phyloP scores from a whole-genome alignment of 305 asterid genomes.

The Nicotiana rustica region DNA sequence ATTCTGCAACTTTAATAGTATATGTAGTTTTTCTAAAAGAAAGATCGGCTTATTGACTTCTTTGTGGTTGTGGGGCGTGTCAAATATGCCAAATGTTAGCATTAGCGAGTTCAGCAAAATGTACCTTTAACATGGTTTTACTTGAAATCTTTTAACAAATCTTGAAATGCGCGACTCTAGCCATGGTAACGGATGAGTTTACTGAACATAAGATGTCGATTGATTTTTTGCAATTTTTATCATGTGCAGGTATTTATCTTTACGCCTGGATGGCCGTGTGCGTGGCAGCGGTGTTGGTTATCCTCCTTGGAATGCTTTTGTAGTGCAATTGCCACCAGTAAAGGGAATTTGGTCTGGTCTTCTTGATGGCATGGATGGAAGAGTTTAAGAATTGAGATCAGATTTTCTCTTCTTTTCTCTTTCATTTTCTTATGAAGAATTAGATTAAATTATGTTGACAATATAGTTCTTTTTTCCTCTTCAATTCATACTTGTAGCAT shows the following conservation, averaged over 20 bases:
- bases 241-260: slow-evolving; percentile 78
- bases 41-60: not conserved
- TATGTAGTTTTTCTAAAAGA: slow-evolving; percentile 22
- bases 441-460: not conserved
- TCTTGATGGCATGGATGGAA: slow-evolving; percentile 97
- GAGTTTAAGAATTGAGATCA: slow-evolving; percentile 56
- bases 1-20: slow-evolving; percentile 30
- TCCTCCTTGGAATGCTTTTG: slow-evolving; percentile 97
- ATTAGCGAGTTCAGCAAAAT: not conserved
- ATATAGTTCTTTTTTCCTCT: slow-evolving; percentile 6
- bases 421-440: not conserved
- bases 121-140: slow-evolving; percentile 11
- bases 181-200: not conserved
- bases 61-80: not conserved
- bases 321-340: slow-evolving; percentile 77
- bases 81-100: not conserved
- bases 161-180: not conserved
- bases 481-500: not conserved
- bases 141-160: not conserved
- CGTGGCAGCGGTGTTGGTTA: slow-evolving; percentile 97
- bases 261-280: slow-evolving; percentile 98
- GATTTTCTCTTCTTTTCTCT: slow-evolving; percentile 4
- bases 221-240: slow-evolving; percentile 16
- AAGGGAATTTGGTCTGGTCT: slow-evolving; percentile 95
- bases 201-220: not conserved